Base-by-base conservation (phyloP, 2,329 filamentous ascomycete genomes). In the Karstenula rhodostoma region DNA sequence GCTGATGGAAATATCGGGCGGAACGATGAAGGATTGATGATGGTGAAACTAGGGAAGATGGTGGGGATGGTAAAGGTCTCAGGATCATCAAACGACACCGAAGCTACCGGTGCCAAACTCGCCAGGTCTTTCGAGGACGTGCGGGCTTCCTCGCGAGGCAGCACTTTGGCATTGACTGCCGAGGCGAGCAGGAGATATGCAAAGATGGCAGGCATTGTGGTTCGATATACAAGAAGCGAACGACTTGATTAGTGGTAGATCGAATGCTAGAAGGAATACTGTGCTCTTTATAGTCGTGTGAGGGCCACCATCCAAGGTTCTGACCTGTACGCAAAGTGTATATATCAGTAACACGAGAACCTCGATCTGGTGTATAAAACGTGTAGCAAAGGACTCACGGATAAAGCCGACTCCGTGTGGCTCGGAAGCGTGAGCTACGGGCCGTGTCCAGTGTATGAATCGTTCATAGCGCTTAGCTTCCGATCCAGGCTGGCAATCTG, bases 131-230 rank as follows among this genome's bases (percentile, higher is more conserved):
- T 8, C 8, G 17, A n/a, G 1, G 37, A 40, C 37, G 17, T n/a
- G n/a, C 37, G 49, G 4, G 40, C 15, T 33, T 50, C 42, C 4
- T 32, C 43, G 15, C 52, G 52, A 48, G 46, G 58, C 15, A 57
- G 37, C 7, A 57, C 46, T 23, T 52, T 57, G 47, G 58, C 58
- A 40, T 42, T 40, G 47, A 47, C 48, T 12, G 48, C 56, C 33
- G 40, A 52, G n/a, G 37, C 29, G 9, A 58, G 37, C 25, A 58
- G 40, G 32, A 58, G 35, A 8, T 47, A 46, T 12, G 19, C 42
- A 19, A 50, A 23, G 22, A 58, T 40, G 7, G 37, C 5, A n/a
- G 35, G 37, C 56, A 58, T 58, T 8, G 32, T 52, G 37, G 5
- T 19, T 22, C 17, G 19, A 19, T n/a, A 27, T 10, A 27, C 22